Evolutionary conservation across 495 filamentous ascomycete species (phyloP).

Genomic region (Penicillium crystallinum): DNA sequence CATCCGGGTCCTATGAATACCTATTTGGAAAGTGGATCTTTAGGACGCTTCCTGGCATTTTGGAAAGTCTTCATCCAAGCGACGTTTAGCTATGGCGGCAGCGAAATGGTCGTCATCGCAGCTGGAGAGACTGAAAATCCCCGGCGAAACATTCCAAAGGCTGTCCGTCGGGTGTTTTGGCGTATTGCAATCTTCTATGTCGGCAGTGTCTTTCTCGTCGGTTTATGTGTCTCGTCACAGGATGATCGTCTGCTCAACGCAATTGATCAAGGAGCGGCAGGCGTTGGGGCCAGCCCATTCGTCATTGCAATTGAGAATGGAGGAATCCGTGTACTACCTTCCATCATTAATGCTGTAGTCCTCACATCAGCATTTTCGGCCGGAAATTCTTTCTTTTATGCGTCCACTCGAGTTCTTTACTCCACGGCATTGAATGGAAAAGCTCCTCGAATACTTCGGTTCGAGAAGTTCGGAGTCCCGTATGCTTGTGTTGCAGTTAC

Average conservation of each 20-base stretch:
- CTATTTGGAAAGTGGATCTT: slow-evolving; percentile 30
- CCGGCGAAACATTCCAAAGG: slow-evolving; percentile 64
- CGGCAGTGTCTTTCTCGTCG: slow-evolving; percentile 46
- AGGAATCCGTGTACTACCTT: slow-evolving; percentile 57
- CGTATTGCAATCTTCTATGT: slow-evolving; percentile 78
- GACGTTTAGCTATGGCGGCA: slow-evolving; percentile 47
- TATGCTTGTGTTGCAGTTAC: slow-evolving; percentile 30
- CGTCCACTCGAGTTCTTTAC: slow-evolving; percentile 64
- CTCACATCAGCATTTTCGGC: slow-evolving; percentile 59
- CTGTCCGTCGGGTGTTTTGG: slow-evolving; percentile 74
- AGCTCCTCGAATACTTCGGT: slow-evolving; percentile 54
- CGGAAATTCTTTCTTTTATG: slow-evolving; percentile 71
- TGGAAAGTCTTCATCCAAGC: slow-evolving; percentile 37
- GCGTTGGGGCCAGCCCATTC: slow-evolving; percentile 27
- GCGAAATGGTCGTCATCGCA: slow-evolving; percentile 69
- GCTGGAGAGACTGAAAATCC: slow-evolving; percentile 78
- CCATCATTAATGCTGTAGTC: slow-evolving; percentile 71
- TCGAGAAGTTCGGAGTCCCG: slow-evolving; percentile 37
- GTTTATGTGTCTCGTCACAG: slow-evolving; percentile 35
- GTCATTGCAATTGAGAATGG: slow-evolving; percentile 49
- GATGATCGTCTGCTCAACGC: slow-evolving; percentile 17
- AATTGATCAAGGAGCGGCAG: slow-evolving; percentile 35
- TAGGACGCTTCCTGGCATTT: slow-evolving; percentile 43
- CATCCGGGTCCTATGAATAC: slow-evolving; percentile 44
- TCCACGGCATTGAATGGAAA: slow-evolving; percentile 60